Base-by-base conservation (phyloP, 192 early-diverging fungal species). In the Linnemannia elongata region DNA sequence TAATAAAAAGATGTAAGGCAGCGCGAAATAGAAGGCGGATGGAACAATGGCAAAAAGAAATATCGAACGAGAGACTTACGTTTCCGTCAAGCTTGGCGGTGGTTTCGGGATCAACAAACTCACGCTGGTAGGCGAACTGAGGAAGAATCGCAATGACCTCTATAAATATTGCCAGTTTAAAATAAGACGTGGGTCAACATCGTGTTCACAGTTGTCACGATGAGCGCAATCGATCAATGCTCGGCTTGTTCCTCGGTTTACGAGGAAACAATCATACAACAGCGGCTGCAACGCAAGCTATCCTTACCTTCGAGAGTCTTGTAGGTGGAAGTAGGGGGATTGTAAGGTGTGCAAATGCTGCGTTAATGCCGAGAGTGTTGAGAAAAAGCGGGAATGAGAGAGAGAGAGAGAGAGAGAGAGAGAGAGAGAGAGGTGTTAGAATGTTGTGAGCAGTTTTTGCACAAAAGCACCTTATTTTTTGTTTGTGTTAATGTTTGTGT, bases 291-390 rank as follows among this genome's bases (percentile, higher is more conserved):
- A 52, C 49, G 20, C 49, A 52, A 52, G 15, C 49, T 22, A 52
- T 4, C 49, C 36, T 45, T 71, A 85, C 78, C 83, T 68, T 87
- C 85, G 38, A 87, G 49, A 6, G 79, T 27, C 0, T 15, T 17
- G 55, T 49, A 87, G 20, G 41, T 18, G 7, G 55, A 41, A 2
- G 30, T 2, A 45, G 85, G 85, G 41, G 79, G 66, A n/a, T 69
- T 57, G 76, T 63, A 87, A 2, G 85, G 85, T 5, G 85, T 87
- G 47, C 85, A 87, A n/a, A 87, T 63, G 42, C 85, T 87, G 49
- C 20, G n/a, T 49, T 30, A 24, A 73, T 27, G 15, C n/a, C 69
- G 33, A 38, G 15, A 9, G 10, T 22, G 27, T 3, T 0, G 10
- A 24, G 39, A 38, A 24, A 36, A 22, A 35, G 20, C 15, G 13